phyloP scores from a whole-genome alignment of 108 stramenopile species.

The Thalassiosira profunda region DNA sequence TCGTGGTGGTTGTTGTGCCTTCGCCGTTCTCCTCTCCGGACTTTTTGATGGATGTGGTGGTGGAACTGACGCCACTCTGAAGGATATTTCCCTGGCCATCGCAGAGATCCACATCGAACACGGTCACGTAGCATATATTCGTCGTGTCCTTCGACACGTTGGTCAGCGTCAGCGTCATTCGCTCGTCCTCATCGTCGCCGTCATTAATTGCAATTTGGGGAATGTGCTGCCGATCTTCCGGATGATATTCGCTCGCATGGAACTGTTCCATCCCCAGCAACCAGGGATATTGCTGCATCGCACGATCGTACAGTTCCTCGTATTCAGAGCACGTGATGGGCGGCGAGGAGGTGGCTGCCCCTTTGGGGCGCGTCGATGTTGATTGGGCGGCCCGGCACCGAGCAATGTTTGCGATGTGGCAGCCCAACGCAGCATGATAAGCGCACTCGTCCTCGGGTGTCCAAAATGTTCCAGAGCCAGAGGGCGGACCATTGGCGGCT shows the following conservation, averaged over 20 bases:
- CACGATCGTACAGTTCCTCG: constrained; percentile 12
- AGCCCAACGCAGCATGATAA: constrained; percentile 34
- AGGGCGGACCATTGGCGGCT: too few species aligned
- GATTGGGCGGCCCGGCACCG: constrained; percentile 3
- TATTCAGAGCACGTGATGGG: constrained; percentile 2
- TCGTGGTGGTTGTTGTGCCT: neutral
- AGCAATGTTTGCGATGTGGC: constrained; percentile 41
- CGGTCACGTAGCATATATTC: constrained; percentile 35
- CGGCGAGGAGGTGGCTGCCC: neutral
- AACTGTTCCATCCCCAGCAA: constrained; percentile 30
- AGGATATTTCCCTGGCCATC: constrained; percentile 23
- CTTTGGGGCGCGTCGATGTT: neutral
- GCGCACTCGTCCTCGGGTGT: constrained; percentile 19
- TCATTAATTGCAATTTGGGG: constrained; percentile 45
- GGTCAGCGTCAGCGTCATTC: constrained; percentile 41
- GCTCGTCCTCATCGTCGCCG: constrained; percentile 21
- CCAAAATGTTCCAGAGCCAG: too few species aligned
- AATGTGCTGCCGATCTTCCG: constrained; percentile 20
- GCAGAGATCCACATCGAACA: constrained; percentile 37
- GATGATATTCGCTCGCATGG: constrained; percentile 33
- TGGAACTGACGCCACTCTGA: constrained; percentile 19
- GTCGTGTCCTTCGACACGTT: constrained; percentile 27
- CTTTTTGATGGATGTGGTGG: neutral
- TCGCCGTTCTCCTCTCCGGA: neutral
- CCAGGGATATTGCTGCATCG: constrained; percentile 32